phyloP scores from a whole-genome alignment of 495 filamentous ascomycete species.

The Parathielavia hyrcaniae region DNA sequence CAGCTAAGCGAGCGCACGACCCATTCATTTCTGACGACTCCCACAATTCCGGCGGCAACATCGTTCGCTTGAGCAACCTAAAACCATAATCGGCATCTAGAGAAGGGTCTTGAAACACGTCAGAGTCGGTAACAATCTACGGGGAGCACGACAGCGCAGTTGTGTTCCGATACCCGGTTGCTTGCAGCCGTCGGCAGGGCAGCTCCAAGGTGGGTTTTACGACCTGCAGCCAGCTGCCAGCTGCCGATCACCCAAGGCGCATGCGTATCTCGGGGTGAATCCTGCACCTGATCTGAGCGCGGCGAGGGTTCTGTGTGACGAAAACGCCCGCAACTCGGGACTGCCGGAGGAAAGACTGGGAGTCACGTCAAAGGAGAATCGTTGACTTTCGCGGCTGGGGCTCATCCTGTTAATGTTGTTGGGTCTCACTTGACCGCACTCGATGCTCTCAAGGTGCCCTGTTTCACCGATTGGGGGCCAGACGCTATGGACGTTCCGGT shows the following conservation, averaged over 20 bases:
- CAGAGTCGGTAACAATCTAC: not conserved
- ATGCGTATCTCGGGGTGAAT: not conserved
- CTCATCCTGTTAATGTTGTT: not conserved
- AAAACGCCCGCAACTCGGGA: not conserved
- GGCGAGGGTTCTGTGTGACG: not conserved
- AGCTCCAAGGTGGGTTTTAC: too few relatives aligned
- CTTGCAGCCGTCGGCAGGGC: not conserved
- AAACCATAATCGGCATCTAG: not conserved
- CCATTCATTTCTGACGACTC: too few relatives aligned
- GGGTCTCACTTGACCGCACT: not conserved
- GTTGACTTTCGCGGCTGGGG: not conserved
- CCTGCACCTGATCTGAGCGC: not conserved
- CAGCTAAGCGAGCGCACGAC: not conserved
- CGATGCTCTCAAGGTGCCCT: not conserved
- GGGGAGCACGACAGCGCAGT: not conserved
- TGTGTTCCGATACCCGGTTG: constrained; percentile 1
- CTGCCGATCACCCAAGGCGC: not conserved
- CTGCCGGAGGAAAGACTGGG: not conserved
- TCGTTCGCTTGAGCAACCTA: constrained; percentile 1
- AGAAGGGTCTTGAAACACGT: constrained; percentile 13
- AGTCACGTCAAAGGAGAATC: not conserved
- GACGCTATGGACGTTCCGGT: not conserved
- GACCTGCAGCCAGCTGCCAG: not conserved
- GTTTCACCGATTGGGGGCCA: not conserved
- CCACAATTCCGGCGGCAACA: not conserved